Base-by-base conservation (phyloP, 1,284 basidiomycete species). In the Moniliophthora roreri region DNA sequence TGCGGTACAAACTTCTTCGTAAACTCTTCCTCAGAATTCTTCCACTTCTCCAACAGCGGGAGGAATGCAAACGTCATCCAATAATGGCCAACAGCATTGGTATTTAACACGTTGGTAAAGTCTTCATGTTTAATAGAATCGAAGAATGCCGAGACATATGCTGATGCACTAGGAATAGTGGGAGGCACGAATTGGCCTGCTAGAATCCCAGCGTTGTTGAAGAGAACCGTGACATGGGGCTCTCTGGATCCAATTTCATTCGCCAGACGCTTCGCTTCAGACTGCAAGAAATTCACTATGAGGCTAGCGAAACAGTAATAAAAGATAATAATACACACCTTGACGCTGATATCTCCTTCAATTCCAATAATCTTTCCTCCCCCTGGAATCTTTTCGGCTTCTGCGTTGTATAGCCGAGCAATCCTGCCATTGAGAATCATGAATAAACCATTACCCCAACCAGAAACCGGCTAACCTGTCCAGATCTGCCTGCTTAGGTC, bases 11-110 rank as follows among this genome's bases (percentile, higher is more conserved):
- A 79, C 42, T 66, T 69, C 53, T 69, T 64, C 34, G 66, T 63
- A 13, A 45, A 57, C 10, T 48, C 50, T 20, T 59, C 59, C 9
- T 60, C 54, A 0, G 60, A 60, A 15, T 54, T 57, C 57, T 73
- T 78, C 77, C 78, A 79, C 53, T 69, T 71, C 61, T 79, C 78
- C 18, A 80, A 67, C 6, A 79, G 63, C 6, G 76, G 78, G 4
- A 81, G 66, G 62, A 80, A 81, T 3, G 78, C 77, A 57, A 79
- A 75, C 1, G 76, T 77, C 35, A 80, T 64, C 76, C 76, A 1
- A 75, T 77, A 80, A 60, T 78, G 80, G 0, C 76, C 72, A 0
- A 77, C 66, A 0, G 75, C 71, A 55, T 80, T 80, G 6, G 75
- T 75, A 48, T 66, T 64, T 10, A 75, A 52, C 13, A 63, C 28